These are phyloP conservation scores for Colletotrichum graminicola DNA, from an alignment of 2,329 filamentous ascomycete genomes.

Conservation along the genomic window DNA sequence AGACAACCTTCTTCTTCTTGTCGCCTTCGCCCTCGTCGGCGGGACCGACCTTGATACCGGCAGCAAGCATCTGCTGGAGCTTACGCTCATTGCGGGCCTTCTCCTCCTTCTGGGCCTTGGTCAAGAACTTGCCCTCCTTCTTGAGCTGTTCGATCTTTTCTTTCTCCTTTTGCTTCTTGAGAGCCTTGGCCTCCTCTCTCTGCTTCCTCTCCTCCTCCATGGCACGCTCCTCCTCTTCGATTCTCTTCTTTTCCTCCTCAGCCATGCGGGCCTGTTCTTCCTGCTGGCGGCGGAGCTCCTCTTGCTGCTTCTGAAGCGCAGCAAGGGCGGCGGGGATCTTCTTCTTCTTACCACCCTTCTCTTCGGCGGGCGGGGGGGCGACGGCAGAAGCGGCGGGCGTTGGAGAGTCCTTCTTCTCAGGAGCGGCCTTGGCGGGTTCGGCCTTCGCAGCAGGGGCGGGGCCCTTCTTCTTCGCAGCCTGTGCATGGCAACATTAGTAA, in stretches of 20 bases:
- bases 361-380: constrained; percentile 54
- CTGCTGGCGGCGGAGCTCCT: constrained; percentile 74
- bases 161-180: constrained; percentile 89
- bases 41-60: constrained; percentile 79
- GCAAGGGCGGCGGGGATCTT: constrained; percentile 84
- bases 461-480: constrained; percentile 87
- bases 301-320: constrained; percentile 84
- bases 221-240: constrained; percentile 74
- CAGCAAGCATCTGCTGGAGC: constrained; percentile 86
- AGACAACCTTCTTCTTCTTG: constrained; percentile 81
- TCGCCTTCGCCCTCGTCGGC: constrained; percentile 60
- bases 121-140: constrained; percentile 88
- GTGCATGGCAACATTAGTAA: constrained; percentile 6
- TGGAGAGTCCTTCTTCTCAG: constrained; percentile 58
- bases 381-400: constrained; percentile 56
- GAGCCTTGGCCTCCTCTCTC: constrained; percentile 78
- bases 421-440: constrained; percentile 65
- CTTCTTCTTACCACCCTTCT: constrained; percentile 81
- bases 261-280: constrained; percentile 71
- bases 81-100: constrained; percentile 84
- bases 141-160: constrained; percentile 88
- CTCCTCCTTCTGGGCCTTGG: constrained; percentile 87
- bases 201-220: constrained; percentile 76
- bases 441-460: constrained; percentile 54
- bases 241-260: constrained; percentile 73